phyloP scores from a whole-genome alignment of 164 flowering plant species.

The Stephania yunnanensis region DNA sequence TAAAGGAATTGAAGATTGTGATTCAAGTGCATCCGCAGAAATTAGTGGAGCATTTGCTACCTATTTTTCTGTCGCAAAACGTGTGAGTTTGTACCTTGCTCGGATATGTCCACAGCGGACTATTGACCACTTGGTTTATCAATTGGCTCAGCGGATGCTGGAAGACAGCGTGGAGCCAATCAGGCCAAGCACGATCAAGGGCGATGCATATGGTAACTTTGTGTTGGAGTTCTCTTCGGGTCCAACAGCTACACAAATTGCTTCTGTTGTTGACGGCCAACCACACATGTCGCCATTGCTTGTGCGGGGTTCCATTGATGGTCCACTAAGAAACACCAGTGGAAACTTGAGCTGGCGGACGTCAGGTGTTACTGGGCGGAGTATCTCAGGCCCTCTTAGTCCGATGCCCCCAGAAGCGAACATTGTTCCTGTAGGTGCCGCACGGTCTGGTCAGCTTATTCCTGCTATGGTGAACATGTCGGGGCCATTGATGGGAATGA shows the following conservation, averaged over 20 bases:
- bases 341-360: conserved; percentile 98
- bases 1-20: conserved; percentile 98
- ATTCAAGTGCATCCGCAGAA: conserved; percentile 97
- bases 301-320: conserved; percentile 93
- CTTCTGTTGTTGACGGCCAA: conserved; percentile 71
- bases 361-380: conserved; percentile 72
- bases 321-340: conserved; percentile 82
- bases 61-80: conserved; percentile 95
- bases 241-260: conserved; percentile 60
- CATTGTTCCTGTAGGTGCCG: conserved; percentile 63
- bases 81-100: conserved; percentile 92
- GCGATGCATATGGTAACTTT: conserved; percentile 49
- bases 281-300: conserved; percentile 98
- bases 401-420: conserved; percentile 91
- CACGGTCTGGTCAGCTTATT: conserved; percentile 91
- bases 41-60: conserved; percentile 98
- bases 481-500: conserved; percentile 90
- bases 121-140: conserved; percentile 93
- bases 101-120: conserved; percentile 97
- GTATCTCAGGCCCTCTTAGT: conserved; percentile 88
- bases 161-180: conserved; percentile 84
- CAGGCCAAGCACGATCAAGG: conserved; percentile 43
- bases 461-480: conserved; percentile 91
- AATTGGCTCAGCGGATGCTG: conserved; percentile 87
- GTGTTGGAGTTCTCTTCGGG: conserved; percentile 94